These are phyloP conservation scores for Ceratocystis papillata DNA, from an alignment of 2,329 filamentous ascomycete species.

Conservation along the genomic window DNA sequence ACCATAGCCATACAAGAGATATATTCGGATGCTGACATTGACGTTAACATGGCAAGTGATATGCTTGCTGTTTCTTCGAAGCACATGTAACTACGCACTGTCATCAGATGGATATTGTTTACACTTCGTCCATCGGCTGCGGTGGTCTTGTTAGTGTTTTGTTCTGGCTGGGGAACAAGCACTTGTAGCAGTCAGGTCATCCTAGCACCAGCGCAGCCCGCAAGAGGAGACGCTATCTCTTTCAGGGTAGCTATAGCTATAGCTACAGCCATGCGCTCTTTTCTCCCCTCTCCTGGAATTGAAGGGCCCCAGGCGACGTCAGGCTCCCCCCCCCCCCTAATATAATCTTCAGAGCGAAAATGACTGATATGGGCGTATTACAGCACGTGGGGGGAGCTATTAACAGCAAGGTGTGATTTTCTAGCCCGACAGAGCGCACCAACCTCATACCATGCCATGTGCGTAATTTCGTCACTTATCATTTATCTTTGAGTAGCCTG, in stretches of 20 bases:
- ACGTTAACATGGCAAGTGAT: not conserved
- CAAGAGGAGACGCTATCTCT: no score
- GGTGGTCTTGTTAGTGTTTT: no score
- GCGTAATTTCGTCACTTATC: constrained; percentile 5
- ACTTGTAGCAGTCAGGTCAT: no score
- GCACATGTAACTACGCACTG: not conserved
- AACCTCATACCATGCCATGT: not conserved
- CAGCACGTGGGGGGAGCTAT: not conserved
- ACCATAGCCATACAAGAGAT: not conserved
- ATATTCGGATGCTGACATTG: not conserved
- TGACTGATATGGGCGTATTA: not conserved
- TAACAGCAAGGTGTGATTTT: not conserved
- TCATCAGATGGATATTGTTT: not conserved
- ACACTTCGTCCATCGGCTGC: not conserved
- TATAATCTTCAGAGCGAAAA: no score
- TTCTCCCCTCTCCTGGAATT: no score
- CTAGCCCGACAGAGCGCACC: not conserved
- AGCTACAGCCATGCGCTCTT: no score
- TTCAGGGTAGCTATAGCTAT: no score
- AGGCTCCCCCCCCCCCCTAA: no score
- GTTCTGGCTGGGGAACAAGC: no score
- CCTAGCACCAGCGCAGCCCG: no score
- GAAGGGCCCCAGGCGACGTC: no score
- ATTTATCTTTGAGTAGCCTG: not conserved
- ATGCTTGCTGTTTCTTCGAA: not conserved